These are phyloP conservation scores for Phanerodontia chrysosporium DNA, from an alignment of 768 basidiomycete genomes.

Conservation along the genomic window DNA sequence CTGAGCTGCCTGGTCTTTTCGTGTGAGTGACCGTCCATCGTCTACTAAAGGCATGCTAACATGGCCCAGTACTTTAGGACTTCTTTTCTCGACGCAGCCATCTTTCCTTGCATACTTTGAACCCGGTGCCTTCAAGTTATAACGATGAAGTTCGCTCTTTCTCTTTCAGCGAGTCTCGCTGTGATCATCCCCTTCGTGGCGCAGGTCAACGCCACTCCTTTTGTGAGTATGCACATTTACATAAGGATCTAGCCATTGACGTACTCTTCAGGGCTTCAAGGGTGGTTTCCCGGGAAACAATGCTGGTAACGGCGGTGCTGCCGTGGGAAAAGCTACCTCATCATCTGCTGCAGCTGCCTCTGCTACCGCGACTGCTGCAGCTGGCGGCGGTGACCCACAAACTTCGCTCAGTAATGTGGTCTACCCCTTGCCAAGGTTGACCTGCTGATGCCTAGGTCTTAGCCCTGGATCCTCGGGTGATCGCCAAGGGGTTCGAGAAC, in stretches of 20 bases:
- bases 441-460: conserved; percentile 46
- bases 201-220: conserved; percentile 26
- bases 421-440: conserved; percentile 35
- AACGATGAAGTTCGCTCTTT: conserved; percentile 46
- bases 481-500: conserved; percentile 52
- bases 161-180: conserved; percentile 36
- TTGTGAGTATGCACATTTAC: conserved; percentile 14
- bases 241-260: background rate
- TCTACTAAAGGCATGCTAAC: too few species aligned
- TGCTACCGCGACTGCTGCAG: conserved; percentile 15
- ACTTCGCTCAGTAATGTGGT: conserved; percentile 32
- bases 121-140: conserved; percentile 25
- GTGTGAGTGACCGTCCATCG: conserved; percentile 18
- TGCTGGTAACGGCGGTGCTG: conserved; percentile 11
- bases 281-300: conserved; percentile 1
- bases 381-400: conserved; percentile 37
- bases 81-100: conserved; percentile 17
- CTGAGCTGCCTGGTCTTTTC: conserved; percentile 44
- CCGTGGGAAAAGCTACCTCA: conserved; percentile 13
- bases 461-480: conserved; percentile 43
- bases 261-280: conserved; percentile 1
- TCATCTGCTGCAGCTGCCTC: conserved; percentile 16
- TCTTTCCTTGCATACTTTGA: conserved; percentile 18
- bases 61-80: conserved; percentile 17
- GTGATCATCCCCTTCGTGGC: conserved; percentile 36